Base-by-base conservation (phyloP, 345 rosid genomes). In the Lepidium didymum region DNA sequence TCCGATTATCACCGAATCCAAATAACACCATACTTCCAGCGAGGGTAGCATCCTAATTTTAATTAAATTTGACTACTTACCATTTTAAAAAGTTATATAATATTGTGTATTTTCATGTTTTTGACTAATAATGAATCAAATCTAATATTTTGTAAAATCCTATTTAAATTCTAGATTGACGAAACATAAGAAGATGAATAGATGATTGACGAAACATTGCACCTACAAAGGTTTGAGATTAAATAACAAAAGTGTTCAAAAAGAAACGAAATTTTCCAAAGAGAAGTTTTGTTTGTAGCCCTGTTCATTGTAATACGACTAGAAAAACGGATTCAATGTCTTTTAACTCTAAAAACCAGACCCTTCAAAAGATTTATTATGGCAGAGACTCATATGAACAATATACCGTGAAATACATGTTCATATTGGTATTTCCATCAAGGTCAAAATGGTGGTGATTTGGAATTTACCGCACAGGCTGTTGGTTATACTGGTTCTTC, bases 401-500 rank as follows among this genome's bases (percentile, higher is more conserved):
- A 65, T 36, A 63, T 62, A 64, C 49, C 49, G 58, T 29, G 6
- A 56, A 49, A 73, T 50, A 66, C 62, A 66, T 73, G 77, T 40
- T 59, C 77, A 73, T 66, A 66, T 51, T 50, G 9, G 38, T 59
- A 65, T 41, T 52, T 66, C 67, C 67, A 58, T 50, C 50, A 41
- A 23, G 40, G 51, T 64, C 77, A 67, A 73, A 73, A 67, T 42
- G 68, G 72, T 42, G 55, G 4, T 34, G 70, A 10, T 50, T 49
- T 45, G 1, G 2, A 31, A 64, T 52, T 83, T 75, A 88, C 84
- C 86, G 69, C 61, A 81, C 85, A 0, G 96, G 86, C 78, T 87
- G 96, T 77, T 86, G 92, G 75, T 86, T 89, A 76, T 87, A 87
- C 75, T 87, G 89, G 56, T 76, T 85, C 87, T 87, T 89, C 84